Percentiles rank a stretch among this genome's conserved stretches.
These are phyloP conservation scores for Hypomontagnella monticulosa DNA, from an alignment of 495 filamentous ascomycete species.

Conservation along the genomic window DNA sequence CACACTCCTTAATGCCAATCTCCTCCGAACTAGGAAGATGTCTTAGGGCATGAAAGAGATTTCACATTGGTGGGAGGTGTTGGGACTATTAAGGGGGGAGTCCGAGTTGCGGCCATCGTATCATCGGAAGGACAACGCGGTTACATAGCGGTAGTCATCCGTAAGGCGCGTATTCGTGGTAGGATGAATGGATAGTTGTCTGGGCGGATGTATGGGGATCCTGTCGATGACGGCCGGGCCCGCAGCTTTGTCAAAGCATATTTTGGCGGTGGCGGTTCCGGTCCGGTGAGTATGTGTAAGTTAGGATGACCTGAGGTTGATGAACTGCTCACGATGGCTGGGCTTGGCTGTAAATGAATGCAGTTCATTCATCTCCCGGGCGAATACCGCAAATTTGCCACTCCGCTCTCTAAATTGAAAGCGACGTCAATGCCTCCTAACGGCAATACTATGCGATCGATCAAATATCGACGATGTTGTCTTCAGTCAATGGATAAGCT, in stretches of 20 bases:
- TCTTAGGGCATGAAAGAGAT: neutral
- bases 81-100: neutral
- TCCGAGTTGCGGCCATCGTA: constrained; percentile 3
- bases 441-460: constrained; percentile 39
- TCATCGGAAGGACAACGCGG: constrained; percentile 7
- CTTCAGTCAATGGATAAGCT: constrained; percentile 15
- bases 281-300: constrained; percentile 1
- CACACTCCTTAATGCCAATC: neutral
- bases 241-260: constrained; percentile 1
- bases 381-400: constrained; percentile 19
- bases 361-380: constrained; percentile 22
- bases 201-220: neutral
- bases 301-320: constrained; percentile 12
- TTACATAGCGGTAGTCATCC: constrained; percentile 22
- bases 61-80: neutral
- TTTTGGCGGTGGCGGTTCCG: constrained; percentile 7
- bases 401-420: constrained; percentile 35
- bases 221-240: constrained; percentile 5
- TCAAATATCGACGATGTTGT: constrained; percentile 16
- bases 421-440: constrained; percentile 1
- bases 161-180: constrained; percentile 7
- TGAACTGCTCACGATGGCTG: constrained; percentile 17
- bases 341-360: constrained; percentile 26
- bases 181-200: neutral
- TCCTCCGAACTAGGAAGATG: constrained; percentile 11